Percentiles rank a stretch among this genome's conserved stretches.
Conservation (phyloP, 106 monocot genomes). For the Apostasia ramifera region DNA sequence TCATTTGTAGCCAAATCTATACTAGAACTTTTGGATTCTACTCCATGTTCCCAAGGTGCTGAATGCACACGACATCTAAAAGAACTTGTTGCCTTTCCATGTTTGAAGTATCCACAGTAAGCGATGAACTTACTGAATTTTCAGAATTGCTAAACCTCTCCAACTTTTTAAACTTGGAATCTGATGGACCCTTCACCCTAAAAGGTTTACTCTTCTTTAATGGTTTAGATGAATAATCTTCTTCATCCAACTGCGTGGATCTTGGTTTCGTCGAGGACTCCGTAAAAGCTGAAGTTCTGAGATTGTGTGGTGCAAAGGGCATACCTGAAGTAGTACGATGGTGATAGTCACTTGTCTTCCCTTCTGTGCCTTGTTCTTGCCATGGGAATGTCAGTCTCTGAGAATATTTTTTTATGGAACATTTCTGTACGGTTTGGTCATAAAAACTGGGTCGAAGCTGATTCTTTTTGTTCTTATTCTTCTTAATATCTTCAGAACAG, state of each 20-base stretch:
- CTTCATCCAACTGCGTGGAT: background rate
- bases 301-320: background rate
- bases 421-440: constrained; percentile 43
- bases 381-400: constrained; percentile 55
- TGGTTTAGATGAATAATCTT: constrained; percentile 7
- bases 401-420: constrained; percentile 51
- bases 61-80: background rate
- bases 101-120: background rate
- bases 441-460: constrained; percentile 50
- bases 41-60: constrained; percentile 38
- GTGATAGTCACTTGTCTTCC: background rate
- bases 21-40: background rate
- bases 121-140: background rate
- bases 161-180: too few species aligned
- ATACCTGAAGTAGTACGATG: background rate
- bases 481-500: background rate
- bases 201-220: too few species aligned
- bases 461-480: constrained; percentile 24
- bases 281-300: background rate
- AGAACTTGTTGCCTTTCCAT: background rate
- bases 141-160: background rate
- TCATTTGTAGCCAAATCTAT: too few species aligned
- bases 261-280: background rate
- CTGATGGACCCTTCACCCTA: too few species aligned
- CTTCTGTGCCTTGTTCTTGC: constrained; percentile 22